Evolutionary conservation across 2,329 filamentous ascomycete species (phyloP), one percentile per base, ranked within the genome.

Genomic region (Calycina herbarum): DNA sequence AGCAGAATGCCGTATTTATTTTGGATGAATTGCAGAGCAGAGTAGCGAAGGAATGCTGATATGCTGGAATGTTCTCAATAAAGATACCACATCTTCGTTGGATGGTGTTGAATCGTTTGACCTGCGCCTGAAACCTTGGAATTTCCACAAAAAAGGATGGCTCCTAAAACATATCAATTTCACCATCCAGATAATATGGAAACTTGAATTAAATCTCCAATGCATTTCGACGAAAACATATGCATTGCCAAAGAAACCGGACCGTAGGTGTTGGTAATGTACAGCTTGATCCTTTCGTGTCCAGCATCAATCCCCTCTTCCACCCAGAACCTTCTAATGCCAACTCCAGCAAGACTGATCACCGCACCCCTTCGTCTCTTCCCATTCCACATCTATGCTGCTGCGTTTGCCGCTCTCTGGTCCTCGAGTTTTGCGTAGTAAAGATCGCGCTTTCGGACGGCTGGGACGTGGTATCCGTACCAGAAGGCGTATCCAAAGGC

Each of bases 401-500:
- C 58, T 57, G 73, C 73, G 59, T 73, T 73, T 38, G 75, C 74
- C 56, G 75, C 76, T 73, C 77, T 75, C 64, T 77, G 69, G 51
- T 77, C 74, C 72, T 80, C 78, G 58, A 80, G 70, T 70, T 77
- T 79, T 60, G 78, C 71, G 73, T 80, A 80, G 74, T 73, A 80
- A 11, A 68, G 64, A 74, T 80, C 79, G 64, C 79, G 77, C 63
- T 72, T 71, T 67, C 76, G 77, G 67, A 79, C 76, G 5, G 75
- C 72, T 65, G 78, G 78, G 57, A 79, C 72, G 70, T 84, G 82
- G 71, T 79, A 79, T 66, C 78, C 79, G 75, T 76, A 75, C 84
- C 84, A 86, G 78, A 80, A 86, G 72, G 78, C 77, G 75, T 85
- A 86, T 74, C 83, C 84, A 70, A 77, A 75, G 65, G 82, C 76